Evolutionary conservation across 495 filamentous ascomycete species (phyloP).

Genomic region (Podospora fimiseda): DNA sequence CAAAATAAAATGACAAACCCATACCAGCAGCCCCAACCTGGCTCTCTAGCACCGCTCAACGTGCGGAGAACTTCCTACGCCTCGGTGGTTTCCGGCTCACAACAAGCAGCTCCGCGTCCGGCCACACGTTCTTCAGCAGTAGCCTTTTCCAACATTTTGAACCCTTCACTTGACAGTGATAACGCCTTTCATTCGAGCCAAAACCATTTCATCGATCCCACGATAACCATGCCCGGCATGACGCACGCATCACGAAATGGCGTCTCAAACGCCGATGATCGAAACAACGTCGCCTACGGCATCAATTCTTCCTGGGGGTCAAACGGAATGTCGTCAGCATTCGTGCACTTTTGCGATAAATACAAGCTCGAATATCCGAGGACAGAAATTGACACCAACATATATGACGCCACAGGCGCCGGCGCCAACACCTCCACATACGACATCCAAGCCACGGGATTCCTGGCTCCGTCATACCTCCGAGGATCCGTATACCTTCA

Average conservation of each 20-base stretch:
- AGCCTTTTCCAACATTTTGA: slow-evolving; percentile 55
- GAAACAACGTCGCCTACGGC: background rate
- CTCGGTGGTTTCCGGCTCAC: slow-evolving; percentile 64
- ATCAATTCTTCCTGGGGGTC: background rate
- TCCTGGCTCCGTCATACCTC: slow-evolving; percentile 80
- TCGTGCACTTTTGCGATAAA: background rate
- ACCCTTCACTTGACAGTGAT: slow-evolving; percentile 40
- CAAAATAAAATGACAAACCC: slow-evolving; percentile 31
- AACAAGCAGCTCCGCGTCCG: background rate
- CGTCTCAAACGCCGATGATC: slow-evolving; percentile 1
- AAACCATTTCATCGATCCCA: slow-evolving; percentile 11
- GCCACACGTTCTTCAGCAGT: slow-evolving; percentile 31
- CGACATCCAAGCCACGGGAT: slow-evolving; percentile 30
- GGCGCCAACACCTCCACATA: slow-evolving; percentile 13
- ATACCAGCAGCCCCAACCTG: slow-evolving; percentile 17
- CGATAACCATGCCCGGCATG: slow-evolving; percentile 12
- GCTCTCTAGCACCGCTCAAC: slow-evolving; percentile 19
- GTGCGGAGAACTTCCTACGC: slow-evolving; percentile 63
- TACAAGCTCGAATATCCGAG: no score
- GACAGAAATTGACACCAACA: background rate
- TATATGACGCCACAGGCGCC: background rate
- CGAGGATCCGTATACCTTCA: slow-evolving; percentile 68
- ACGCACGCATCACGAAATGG: slow-evolving; percentile 22
- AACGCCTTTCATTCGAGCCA: slow-evolving; percentile 27
- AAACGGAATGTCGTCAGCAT: background rate